Evolutionary conservation across 257 asterid species (phyloP).

Genomic region (Forsythia suspensa): DNA sequence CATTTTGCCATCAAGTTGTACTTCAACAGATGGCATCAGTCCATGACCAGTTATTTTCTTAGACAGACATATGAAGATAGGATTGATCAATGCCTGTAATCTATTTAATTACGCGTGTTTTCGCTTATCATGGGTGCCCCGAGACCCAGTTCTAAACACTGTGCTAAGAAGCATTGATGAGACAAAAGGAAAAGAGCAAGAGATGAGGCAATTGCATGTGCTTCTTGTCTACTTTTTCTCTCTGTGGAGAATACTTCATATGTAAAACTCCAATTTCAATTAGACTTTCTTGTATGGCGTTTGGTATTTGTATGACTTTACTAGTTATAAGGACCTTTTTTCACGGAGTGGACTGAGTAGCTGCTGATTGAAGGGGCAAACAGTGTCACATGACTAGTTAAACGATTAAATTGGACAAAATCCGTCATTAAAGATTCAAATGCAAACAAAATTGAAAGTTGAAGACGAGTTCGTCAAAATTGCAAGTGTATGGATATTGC

Average conservation of each 20-base stretch:
- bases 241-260: not conserved
- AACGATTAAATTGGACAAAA: no score
- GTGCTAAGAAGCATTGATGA: not conserved
- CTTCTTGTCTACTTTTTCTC: not conserved
- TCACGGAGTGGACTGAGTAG: no score
- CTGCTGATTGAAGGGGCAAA: no score
- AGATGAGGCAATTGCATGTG: not conserved
- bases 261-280: not conserved
- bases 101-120: not conserved
- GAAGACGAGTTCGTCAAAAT: no score
- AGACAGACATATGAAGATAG: not conserved
- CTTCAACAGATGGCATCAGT: not conserved
- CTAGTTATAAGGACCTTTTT: not conserved
- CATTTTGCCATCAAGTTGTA: not conserved
- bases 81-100: not conserved
- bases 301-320: not conserved
- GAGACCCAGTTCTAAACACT: not conserved
- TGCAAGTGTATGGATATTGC: no score
- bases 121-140: not conserved
- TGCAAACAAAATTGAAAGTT: no score
- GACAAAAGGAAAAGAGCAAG: not conserved
- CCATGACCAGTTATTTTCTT: not conserved
- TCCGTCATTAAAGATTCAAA: no score
- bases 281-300: not conserved
- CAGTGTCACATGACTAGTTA: no score